Conservation (phyloP, 2,329 filamentous ascomycete genomes). For the Ophiostoma ulmi region DNA sequence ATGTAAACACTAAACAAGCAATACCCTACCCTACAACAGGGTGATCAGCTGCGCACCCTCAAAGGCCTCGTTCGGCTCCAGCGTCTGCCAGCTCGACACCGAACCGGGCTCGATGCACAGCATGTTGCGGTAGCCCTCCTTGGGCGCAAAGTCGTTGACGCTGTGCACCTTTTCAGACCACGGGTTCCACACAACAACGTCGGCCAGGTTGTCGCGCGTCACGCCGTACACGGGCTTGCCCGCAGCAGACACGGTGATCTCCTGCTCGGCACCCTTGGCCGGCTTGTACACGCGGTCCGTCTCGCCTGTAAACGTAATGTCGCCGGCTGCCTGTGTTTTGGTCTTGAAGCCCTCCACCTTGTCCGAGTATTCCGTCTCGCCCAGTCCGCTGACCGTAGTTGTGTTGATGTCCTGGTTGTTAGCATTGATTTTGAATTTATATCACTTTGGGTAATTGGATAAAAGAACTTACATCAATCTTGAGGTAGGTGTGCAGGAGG, state of each 20-base stretch:
- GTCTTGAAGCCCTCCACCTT: conserved; percentile 66
- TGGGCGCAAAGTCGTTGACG: conserved; percentile 83
- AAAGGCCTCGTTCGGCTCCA: conserved; percentile 71
- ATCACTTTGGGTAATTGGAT: background rate
- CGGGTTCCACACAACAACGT: conserved; percentile 96
- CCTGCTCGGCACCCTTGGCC: conserved; percentile 52
- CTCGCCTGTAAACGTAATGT: conserved; percentile 68
- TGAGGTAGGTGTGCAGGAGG: conserved; percentile 86
- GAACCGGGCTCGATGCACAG: conserved; percentile 88
- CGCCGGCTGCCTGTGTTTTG: conserved; percentile 57
- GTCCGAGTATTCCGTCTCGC: conserved; percentile 72
- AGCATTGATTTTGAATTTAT: background rate
- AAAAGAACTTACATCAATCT: conserved; percentile 59
- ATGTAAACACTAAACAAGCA: background rate
- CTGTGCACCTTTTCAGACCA: conserved; percentile 78
- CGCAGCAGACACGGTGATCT: conserved; percentile 57
- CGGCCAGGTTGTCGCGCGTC: conserved; percentile 74
- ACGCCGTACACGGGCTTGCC: conserved; percentile 65
- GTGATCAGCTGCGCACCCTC: conserved; percentile 57
- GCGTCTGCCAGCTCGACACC: conserved; percentile 73
- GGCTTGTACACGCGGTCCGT: conserved; percentile 85
- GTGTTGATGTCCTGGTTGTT: conserved; percentile 68
- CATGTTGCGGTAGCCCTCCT: conserved; percentile 89
- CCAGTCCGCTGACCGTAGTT: conserved; percentile 68
- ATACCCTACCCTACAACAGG: conserved; percentile 33